phyloP scores from a whole-genome alignment of 768 basidiomycete species.

The Gloeophyllum trabeum region DNA sequence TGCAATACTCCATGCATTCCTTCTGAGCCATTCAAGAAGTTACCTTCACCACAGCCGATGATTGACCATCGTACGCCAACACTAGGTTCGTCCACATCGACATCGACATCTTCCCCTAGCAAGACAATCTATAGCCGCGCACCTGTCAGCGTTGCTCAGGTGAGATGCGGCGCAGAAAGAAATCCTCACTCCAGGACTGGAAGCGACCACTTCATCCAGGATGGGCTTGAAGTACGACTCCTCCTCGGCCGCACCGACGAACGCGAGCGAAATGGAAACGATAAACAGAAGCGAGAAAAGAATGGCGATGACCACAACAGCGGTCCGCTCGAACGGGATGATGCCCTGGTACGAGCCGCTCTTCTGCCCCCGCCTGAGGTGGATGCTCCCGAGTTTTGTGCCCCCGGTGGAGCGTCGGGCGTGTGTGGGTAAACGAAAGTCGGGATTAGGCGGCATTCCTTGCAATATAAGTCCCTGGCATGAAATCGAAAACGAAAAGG shows the following conservation, averaged over 20 bases:
- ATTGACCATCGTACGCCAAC: slow-evolving; percentile 47
- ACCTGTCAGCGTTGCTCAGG: background rate
- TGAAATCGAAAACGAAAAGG: too few relatives aligned
- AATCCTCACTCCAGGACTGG: slow-evolving; percentile 32
- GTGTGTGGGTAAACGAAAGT: too few relatives aligned
- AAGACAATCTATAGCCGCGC: slow-evolving; percentile 32
- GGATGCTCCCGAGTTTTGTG: slow-evolving; percentile 8
- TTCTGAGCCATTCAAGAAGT: slow-evolving; percentile 32
- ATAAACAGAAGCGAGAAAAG: slow-evolving; percentile 38
- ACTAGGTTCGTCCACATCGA: slow-evolving; percentile 48
- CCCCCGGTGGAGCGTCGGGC: slow-evolving; percentile 7
- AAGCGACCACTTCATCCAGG: slow-evolving; percentile 27
- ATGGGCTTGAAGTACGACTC: slow-evolving; percentile 26
- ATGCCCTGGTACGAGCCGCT: slow-evolving; percentile 8
- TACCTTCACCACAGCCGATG: slow-evolving; percentile 34
- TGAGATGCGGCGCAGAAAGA: background rate
- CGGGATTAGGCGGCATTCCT: too few relatives aligned
- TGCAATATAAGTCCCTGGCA: too few relatives aligned
- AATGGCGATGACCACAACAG: slow-evolving; percentile 24
- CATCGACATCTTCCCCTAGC: slow-evolving; percentile 44
- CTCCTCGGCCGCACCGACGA: slow-evolving; percentile 32
- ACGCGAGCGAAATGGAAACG: slow-evolving; percentile 32
- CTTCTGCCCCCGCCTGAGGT: background rate
- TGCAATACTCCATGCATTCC: slow-evolving; percentile 30
- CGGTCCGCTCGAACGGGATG: slow-evolving; percentile 14